These are phyloP conservation scores for Perkinsus olseni DNA, from an alignment of 169 alveolate species.

Conservation along the genomic window DNA sequence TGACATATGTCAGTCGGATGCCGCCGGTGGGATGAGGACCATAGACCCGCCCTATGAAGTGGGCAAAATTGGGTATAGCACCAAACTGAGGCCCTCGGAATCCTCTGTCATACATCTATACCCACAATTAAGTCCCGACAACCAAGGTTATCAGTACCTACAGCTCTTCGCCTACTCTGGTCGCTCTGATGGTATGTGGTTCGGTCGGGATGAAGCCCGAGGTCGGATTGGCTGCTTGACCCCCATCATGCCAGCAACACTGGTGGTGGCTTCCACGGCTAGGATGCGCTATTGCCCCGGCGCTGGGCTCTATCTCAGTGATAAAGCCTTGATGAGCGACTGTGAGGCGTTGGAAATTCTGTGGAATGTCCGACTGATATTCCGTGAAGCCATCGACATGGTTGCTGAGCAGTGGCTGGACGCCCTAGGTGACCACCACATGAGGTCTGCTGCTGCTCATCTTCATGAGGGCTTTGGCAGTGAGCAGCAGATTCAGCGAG, in stretches of 20 bases:
- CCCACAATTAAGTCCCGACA: background rate
- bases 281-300: background rate
- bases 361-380: background rate
- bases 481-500: background rate
- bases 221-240: background rate
- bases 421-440: background rate
- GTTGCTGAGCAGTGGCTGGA: background rate
- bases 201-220: background rate
- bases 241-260: background rate
- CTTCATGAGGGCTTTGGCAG: too few species aligned
- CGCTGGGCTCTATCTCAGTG: background rate
- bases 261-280: background rate
- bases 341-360: background rate
- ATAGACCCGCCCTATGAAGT: background rate
- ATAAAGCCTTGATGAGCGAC: background rate
- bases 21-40: background rate
- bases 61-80: background rate
- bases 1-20: background rate
- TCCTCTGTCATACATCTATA: background rate
- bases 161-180: background rate
- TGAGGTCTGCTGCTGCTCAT: too few species aligned
- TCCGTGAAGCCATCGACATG: background rate
- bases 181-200: background rate
- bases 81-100: background rate
- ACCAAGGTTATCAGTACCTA: background rate